Base-by-base conservation (phyloP, 495 filamentous ascomycete genomes). In the Hypoxylon fragiforme region DNA sequence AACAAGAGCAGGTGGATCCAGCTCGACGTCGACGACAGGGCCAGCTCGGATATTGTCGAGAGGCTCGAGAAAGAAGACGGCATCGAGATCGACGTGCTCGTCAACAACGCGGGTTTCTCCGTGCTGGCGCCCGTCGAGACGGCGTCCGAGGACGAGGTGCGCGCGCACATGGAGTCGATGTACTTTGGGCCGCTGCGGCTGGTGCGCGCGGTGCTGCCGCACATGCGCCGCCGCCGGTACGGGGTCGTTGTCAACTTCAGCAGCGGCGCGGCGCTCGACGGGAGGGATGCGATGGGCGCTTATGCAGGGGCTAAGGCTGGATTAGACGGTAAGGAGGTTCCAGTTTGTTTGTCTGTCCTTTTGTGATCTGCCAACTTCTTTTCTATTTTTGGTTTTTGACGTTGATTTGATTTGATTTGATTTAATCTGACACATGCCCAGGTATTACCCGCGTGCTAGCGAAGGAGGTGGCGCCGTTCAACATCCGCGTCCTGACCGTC, bases 91-190 rank as follows among this genome's bases (percentile, higher is more conserved):
- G 81, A 86, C 43, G 73, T 85, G 0, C 62, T 86, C 13, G 75
- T 85, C 14, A 84, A 84, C 55, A 86, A 85, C 47, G 81, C 82
- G 1, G 83, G 81, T 1, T 77, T 70, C 32, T 70, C 73, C 3
- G 72, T 72, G 19, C 68, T 69, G 9, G 64, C 65, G 1, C 62
- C 66, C 3, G 66, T 73, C 5, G 72, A 77, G 54, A 45, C 40
- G 15, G 64, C 62, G 6, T 60, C 64, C 3, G 68, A 70, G 11
- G 56, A 70, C 7, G 76, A 81, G 50, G 38, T 73, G 30, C 71
- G 73, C 2, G 63, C 30, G 0, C 65, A 75, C 57, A 78, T 80
- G 73, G 77, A 81, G 34, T 70, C 69, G 1, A 70, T 75, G 59
- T 81, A 71, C 53, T 78, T 81, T 37, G 78, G 77, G 0, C 77